Conservation (phyloP, 2,329 filamentous ascomycete genomes). For the Alternaria arborescens region DNA sequence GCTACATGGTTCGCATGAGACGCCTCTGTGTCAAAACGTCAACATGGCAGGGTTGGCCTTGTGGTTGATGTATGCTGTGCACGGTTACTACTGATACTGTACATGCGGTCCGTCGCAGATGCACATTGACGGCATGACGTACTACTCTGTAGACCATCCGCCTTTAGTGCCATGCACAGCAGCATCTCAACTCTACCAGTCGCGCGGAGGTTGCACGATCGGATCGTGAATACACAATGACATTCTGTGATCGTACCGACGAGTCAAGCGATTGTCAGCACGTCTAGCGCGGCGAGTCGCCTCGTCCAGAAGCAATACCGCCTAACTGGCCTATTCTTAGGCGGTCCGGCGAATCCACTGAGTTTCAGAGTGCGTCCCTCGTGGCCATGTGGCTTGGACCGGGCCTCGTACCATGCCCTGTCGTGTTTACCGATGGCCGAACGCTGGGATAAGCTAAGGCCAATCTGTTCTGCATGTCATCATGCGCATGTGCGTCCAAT, state of each 20-base stretch:
- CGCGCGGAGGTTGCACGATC: conserved; percentile 1
- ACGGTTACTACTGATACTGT: background rate
- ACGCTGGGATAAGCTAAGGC: conserved; percentile 15
- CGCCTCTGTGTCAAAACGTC: background rate
- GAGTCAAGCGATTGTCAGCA: conserved; percentile 9
- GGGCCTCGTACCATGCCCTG: conserved; percentile 10
- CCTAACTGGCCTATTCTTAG: conserved; percentile 7
- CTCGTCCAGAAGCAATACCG: background rate
- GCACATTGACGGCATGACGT: conserved; percentile 1
- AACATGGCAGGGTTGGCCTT: background rate
- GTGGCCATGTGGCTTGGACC: conserved; percentile 13
- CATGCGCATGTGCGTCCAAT: conserved; percentile 11
- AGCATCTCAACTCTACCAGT: background rate
- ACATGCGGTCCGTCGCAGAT: conserved; percentile 1
- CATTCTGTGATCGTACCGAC: background rate
- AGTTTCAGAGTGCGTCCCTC: conserved; percentile 10
- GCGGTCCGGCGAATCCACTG: conserved; percentile 7
- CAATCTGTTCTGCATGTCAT: conserved; percentile 13
- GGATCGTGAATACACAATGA: conserved; percentile 1
- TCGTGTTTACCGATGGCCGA: conserved; percentile 13
- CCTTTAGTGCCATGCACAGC: background rate
- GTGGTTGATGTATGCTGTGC: background rate
- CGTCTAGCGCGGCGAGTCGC: conserved; percentile 8
- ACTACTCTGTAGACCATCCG: background rate
- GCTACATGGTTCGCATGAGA: background rate